Percentiles rank a stretch among this genome's conserved stretches.
phyloP scores from a whole-genome alignment of 805 yeast species.

The Ogataea salicorniae region DNA sequence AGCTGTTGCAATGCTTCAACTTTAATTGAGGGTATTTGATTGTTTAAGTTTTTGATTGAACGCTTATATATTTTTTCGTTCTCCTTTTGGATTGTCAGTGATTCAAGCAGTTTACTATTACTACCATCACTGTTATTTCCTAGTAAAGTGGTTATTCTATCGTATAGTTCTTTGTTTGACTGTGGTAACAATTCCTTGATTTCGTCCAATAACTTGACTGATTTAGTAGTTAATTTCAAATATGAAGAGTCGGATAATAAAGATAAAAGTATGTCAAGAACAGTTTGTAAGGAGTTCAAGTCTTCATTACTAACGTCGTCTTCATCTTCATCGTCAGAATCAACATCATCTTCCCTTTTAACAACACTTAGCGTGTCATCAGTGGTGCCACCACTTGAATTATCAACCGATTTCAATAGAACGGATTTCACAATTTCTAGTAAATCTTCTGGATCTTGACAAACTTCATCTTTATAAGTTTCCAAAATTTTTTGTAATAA shows the following conservation, averaged over 20 bases:
- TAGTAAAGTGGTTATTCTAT: conserved; percentile 2
- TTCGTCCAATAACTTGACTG: conserved; percentile 5
- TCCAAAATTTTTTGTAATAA: conserved; percentile 58
- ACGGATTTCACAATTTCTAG: conserved; percentile 44
- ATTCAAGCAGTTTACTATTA: no score
- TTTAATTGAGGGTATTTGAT: conserved; percentile 75
- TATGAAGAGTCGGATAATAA: conserved; percentile 25
- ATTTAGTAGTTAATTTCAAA: conserved; percentile 5
- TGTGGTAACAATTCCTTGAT: conserved; percentile 9
- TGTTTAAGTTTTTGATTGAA: conserved; percentile 66
- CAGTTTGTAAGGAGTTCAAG: conserved; percentile 28
- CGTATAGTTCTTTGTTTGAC: conserved; percentile 1
- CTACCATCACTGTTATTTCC: no score
- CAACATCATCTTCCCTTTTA: conserved; percentile 26
- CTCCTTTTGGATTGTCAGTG: conserved; percentile 13
- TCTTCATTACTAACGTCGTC: conserved; percentile 29
- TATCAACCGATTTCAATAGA: conserved; percentile 19
- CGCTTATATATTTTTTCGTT: conserved; percentile 42
- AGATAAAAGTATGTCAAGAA: conserved; percentile 35
- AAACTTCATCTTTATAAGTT: conserved; percentile 50
- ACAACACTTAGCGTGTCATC: conserved; percentile 1
- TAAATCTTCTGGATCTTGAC: conserved; percentile 53
- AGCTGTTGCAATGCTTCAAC: conserved; percentile 78
- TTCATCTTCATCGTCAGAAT: conserved; percentile 37
- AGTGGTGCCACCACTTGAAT: not conserved